Conservation (phyloP, 164 flowering plant species). For the Nelumbo lutea region DNA sequence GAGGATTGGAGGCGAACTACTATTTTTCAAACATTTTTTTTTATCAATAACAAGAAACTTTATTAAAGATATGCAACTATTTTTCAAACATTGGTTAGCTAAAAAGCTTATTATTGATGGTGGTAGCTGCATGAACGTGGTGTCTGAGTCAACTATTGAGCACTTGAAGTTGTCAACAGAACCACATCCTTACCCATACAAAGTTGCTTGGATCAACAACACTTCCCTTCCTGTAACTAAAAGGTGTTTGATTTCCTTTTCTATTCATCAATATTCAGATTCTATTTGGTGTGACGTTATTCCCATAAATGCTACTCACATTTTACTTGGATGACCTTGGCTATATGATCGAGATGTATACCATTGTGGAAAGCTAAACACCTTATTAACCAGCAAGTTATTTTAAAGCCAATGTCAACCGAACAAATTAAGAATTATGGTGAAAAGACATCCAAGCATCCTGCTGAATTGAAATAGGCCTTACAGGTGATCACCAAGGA, state of each 20-base stretch:
- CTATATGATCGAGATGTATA: constrained; percentile 1
- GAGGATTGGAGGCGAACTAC: neutral
- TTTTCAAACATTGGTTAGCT: neutral
- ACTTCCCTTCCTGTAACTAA: neutral
- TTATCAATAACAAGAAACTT: no score
- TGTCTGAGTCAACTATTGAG: neutral
- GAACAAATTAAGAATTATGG: neutral
- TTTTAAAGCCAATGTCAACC: neutral
- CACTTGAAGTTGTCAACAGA: neutral
- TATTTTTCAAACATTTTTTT: neutral
- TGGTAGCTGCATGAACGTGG: constrained; percentile 3
- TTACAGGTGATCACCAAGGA: no score
- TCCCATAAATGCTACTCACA: neutral
- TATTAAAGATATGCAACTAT: no score
- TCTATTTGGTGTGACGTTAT: neutral
- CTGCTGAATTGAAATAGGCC: no score
- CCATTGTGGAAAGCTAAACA: neutral
- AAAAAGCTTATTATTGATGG: constrained; percentile 5
- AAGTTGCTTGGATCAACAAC: constrained; percentile 1
- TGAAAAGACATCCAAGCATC: no score
- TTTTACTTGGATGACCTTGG: constrained; percentile 1
- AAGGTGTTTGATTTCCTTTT: neutral
- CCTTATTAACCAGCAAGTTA: neutral
- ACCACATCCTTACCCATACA: constrained; percentile 2
- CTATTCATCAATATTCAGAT: neutral